Evolutionary conservation across 768 basidiomycete genomes (phyloP).

Genomic region (Rhizopogon sp.): DNA sequence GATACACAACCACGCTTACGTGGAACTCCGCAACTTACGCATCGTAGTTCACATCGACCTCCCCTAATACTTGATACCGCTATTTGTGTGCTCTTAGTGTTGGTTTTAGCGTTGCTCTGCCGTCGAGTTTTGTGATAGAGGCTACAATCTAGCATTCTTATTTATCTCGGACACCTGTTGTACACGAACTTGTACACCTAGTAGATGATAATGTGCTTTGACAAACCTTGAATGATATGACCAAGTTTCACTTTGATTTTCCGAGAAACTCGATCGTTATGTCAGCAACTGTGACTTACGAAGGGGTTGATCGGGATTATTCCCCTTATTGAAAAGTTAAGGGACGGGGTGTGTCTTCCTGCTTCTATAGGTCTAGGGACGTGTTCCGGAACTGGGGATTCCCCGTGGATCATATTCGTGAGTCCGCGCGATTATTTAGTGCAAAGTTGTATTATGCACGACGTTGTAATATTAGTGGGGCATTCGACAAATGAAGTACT

Average conservation of each 20-base stretch:
- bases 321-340: background rate
- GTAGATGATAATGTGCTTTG: background rate
- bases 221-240: background rate
- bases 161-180: conserved; percentile 3
- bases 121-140: conserved; percentile 42
- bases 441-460: too few species aligned
- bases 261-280: conserved; percentile 2
- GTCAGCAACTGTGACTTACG: background rate
- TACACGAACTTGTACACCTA: conserved; percentile 1
- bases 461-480: too few species aligned
- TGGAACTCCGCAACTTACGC: conserved; percentile 12
- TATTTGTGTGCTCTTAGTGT: conserved; percentile 66
- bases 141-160: background rate
- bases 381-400: too few species aligned
- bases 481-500: too few species aligned
- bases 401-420: too few species aligned
- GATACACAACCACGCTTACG: conserved; percentile 6
- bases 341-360: too few species aligned
- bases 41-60: conserved; percentile 30
- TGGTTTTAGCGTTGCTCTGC: conserved; percentile 65
- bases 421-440: too few species aligned
- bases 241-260: background rate
- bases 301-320: background rate
- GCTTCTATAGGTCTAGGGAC: too few species aligned
- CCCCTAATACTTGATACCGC: conserved; percentile 68